Evolutionary conservation across 768 basidiomycete species (phyloP), one percentile per base, ranked within the genome.

Genomic region (Solioccasus polychromus): DNA sequence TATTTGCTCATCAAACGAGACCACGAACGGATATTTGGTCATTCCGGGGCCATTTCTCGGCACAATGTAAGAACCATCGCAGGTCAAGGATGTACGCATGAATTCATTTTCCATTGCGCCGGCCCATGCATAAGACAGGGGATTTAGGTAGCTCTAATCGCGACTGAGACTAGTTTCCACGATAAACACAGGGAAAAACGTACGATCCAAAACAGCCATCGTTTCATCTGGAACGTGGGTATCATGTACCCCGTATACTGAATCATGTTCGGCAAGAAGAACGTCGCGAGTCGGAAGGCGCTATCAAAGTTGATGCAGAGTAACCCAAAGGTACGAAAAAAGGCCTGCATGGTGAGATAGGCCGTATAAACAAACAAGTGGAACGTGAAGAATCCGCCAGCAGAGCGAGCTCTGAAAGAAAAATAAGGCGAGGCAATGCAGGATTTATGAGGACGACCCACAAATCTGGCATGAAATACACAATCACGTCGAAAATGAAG

Each of bases 31-130:
- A 63, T 88, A 88, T 58, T 77, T 77, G 18, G 63, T 68, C 18
- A 80, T 44, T 8, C 75, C 79, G 2, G 70, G 68, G 11, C 70
- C 72, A 56, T 87, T 87, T 35, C 84, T 73, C 3, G 88, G 88
- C 17, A 85, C 70, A 29, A 91, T 64, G 45, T 74, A 79, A 35
- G 62, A 68, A 17, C 86, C 87, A 54, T 85, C 80, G 55, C 88
- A 91, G 9, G 68, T 69, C 35, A 88, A 59, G 17, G 75, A 63
- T 28, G 82, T 79, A 15, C 80, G 78, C 71, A 73, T 78, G 66
- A 92, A 92, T 62, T 95, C 92, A 62, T 93, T 93, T 65, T 86
- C 82, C 82, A 94, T 86, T 29, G 77, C 70, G 3, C 79, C 82
- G 53, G 85, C 79, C 76, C 87, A 92, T 0, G 80, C 82, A 20